phyloP scores from a whole-genome alignment of 441 rosid genomes.

The Syzygium malaccense region DNA sequence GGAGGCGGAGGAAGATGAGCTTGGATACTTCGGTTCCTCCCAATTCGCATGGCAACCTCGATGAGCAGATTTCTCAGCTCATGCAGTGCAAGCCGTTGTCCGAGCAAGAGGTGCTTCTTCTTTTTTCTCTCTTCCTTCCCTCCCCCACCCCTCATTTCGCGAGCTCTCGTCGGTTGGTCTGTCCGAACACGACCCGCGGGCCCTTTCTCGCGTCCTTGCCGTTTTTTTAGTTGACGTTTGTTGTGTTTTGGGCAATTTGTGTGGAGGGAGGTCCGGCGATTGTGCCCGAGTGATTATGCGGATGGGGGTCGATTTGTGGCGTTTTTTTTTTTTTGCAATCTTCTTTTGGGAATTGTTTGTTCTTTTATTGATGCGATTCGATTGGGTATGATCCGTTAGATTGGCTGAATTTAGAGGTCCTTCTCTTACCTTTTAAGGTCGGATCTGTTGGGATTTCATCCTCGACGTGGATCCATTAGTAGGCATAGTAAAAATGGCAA shows the following conservation, averaged over 20 bases:
- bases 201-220: neutral
- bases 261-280: neutral
- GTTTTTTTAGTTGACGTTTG: neutral
- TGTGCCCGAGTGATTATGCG: neutral
- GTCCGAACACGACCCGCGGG: neutral
- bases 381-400: neutral
- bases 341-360: neutral
- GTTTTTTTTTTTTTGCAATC: neutral
- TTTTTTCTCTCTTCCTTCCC: neutral
- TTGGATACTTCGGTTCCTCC: slow-evolving; percentile 40
- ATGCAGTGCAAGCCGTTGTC: neutral
- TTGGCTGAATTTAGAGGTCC: neutral
- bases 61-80: slow-evolving; percentile 38
- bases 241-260: neutral
- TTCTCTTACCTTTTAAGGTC: neutral
- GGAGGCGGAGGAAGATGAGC: slow-evolving; percentile 23
- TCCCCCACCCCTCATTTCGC: neutral
- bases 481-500: neutral
- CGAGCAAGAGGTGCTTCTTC: neutral
- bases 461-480: neutral
- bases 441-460: neutral
- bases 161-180: neutral
- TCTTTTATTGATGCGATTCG: neutral
- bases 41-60: slow-evolving; percentile 45
- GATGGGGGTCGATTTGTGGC: neutral